Base-by-base conservation (phyloP, 495 filamentous ascomycete genomes). In the Talaromyces adpressus region DNA sequence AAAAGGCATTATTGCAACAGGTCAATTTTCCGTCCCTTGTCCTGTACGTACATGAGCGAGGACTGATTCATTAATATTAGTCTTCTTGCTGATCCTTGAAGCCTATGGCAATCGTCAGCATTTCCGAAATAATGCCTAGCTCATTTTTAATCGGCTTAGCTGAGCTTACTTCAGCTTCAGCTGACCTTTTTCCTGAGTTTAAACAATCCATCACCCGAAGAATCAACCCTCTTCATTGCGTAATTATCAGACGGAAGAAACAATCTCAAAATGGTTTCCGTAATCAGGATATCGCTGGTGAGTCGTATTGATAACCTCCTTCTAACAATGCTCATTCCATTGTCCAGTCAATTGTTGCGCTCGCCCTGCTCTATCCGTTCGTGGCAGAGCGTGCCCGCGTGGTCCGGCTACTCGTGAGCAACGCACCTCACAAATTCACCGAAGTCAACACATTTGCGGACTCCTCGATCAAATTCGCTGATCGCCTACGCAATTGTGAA, bases 291-390 rank as follows among this genome's bases (percentile, higher is more conserved):
- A 41, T 41, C 36, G 36, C 36, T 41, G 12, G 36, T 41, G 14
- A 41, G 36, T 41, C 12, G 36, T 9, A 41, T 41, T 16, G 14
- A 41, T 16, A 16, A 9, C 4, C 5, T 14, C 14, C 14, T 16
- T 9, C 32, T 5, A 41, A 14, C 36, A 41, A 12, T 41, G 36
- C 36, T 16, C 2, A 41, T 41, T 6, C 4, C 2, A 41, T 41
- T 16, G 36, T 14, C 32, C 36, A 18, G 56, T 20, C 27, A 0
- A 34, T 58, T 20, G 12, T 58, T 8, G 32, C 56, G 8, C 25
- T 58, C n/a, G 32, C 56, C 25, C 56, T 58, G 25, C 49, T 53
- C 2, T 53, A 53, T 53, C 49, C 49, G 49, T 25, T 53, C 49
- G n/a, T 53, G 18, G 49, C 18, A 53, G 18, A 53, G 18, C 49